Evolutionary conservation across 2,329 filamentous ascomycete genomes (phyloP), one percentile per base, ranked within the genome.

Genomic region (Celoporthe dispersa): DNA sequence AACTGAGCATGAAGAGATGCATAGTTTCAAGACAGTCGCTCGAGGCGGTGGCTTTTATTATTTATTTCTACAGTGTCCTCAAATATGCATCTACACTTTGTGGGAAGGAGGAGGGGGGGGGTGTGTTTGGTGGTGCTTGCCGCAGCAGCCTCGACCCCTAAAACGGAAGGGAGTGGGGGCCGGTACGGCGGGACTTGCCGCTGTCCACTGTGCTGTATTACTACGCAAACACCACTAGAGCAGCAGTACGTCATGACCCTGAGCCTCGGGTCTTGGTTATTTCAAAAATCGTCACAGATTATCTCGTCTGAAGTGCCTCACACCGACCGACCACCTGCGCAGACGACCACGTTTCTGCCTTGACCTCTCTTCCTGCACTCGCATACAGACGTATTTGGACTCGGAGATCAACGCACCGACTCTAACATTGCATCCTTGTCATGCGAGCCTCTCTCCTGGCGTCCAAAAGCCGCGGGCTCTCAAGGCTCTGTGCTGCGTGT

Each of bases 401-500:
- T 37, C 57, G n/a, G 16, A 37, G n/a, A 39, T 41, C 2, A 14
- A 8, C 22, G 60, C 16, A 1, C 19, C 35, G 19, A 28, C 7
- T 25, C 9, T n/a, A 4, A n/a, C 14, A 16, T 11, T 19, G 28
- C 37, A 22, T 16, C 8, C 25, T 25, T 14, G 35, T 19, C 41
- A 69, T 66, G 68, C 41, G 57, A 11, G n/a, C 51, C 19, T n/a
- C 44, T 22, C 33, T 68, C 44, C 35, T 55, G 25, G 28, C 64
- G 19, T 39, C 64, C 12, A 55, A 35, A 39, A 63, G 44, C 28
- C 69, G 69, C 53, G 53, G 48, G 60, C 41, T 65, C 25, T 25
- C 61, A 22, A 41, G 68, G 12, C 64, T 70, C 4, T 70, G 64
- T 57, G 68, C 64, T 37, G 37, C 59, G 22, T 70, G 68, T 60